Base-by-base conservation (phyloP, 495 filamentous ascomycete genomes). In the Chaetomidium leptoderma region DNA sequence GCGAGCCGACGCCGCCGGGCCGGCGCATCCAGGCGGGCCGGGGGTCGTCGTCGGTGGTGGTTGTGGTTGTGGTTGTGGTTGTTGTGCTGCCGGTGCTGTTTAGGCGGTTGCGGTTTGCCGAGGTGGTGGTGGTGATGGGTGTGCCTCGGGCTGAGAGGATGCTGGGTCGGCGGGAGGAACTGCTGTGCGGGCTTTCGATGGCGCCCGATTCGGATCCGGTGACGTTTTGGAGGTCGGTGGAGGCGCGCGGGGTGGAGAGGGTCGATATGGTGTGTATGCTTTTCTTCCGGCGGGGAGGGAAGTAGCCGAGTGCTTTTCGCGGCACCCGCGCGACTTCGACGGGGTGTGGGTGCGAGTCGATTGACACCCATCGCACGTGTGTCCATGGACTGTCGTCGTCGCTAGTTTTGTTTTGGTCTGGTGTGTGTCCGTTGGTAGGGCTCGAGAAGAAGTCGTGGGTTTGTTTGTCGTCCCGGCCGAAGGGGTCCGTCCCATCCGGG, bases 271-370 rank as follows among this genome's bases (percentile, higher is more conserved):
- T 77, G 40, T 81, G 72, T 8, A 74, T 60, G 60, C 74, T 81
- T 77, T 95, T 97, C 78, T 91, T 89, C 64, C 93, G 81, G 2
- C 90, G 83, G 14, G 90, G 90, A 1, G 93, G 92, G 66, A 97
- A 97, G 72, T 91, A 96, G 27, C 92, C 93, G 21, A 97, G 76
- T 4, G 87, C 80, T 71, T 85, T 83, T 49, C 90, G 84, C 24
- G 90, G 82, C 39, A 98, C 83, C 32, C 92, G 83, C 6, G 86
- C 92, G 39, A 98, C 95, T 69, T 97, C 88, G 44, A 93, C 86
- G 2, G 87, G 83, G 11, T 79, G 66, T 7, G 74, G 74, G 49
- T 83, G 83, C 17, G 83, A 85, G 48, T 91, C 86, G 44, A 96
- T 79, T 10, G 83, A 73, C 4, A 95, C 90, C 90, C 90, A 96